Percentiles rank a stretch among this genome's conserved stretches.
Conservation (phyloP, 768 basidiomycete genomes). For the Amanita rubescens region DNA sequence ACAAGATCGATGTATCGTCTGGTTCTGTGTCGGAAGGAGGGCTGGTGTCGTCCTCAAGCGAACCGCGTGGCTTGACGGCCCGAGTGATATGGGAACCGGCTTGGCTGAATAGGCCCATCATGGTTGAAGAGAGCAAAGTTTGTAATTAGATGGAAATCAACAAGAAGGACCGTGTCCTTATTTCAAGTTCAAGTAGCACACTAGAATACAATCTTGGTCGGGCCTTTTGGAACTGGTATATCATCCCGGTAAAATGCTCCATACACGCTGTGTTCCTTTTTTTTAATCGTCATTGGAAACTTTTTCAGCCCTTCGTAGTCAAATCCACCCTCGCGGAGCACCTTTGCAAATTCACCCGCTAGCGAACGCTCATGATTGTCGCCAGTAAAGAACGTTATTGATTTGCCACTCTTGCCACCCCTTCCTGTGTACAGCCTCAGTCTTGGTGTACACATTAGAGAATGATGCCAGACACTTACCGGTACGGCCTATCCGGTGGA, state of each 20-base stretch:
- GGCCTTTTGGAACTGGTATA: slow-evolving; percentile 47
- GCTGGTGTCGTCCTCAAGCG: slow-evolving; percentile 51
- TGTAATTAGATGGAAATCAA: background rate
- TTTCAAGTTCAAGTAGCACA: slow-evolving; percentile 8
- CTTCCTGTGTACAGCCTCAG: slow-evolving; percentile 46
- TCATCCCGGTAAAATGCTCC: slow-evolving; percentile 80
- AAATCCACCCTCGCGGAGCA: slow-evolving; percentile 83
- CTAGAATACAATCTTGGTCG: slow-evolving; percentile 76
- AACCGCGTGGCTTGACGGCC: slow-evolving; percentile 55
- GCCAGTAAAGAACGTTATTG: slow-evolving; percentile 96
- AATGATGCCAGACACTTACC: slow-evolving; percentile 37
- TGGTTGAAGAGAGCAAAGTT: slow-evolving; percentile 24
- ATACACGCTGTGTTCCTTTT: slow-evolving; percentile 86
- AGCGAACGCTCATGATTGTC: slow-evolving; percentile 76
- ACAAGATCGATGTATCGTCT: slow-evolving; percentile 88
- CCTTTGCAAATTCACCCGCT: slow-evolving; percentile 89
- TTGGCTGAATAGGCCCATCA: slow-evolving; percentile 78
- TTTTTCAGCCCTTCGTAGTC: slow-evolving; percentile 69
- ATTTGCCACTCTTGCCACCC: slow-evolving; percentile 83
- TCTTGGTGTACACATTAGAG: slow-evolving; percentile 4
- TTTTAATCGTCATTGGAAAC: slow-evolving; percentile 97
- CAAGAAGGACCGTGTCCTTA: background rate
- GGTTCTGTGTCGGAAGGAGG: slow-evolving; percentile 78
- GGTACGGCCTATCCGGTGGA: slow-evolving; percentile 86
- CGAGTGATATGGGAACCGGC: slow-evolving; percentile 52